Base-by-base conservation (phyloP, 495 filamentous ascomycete genomes). In the Glutinoglossum americanum region DNA sequence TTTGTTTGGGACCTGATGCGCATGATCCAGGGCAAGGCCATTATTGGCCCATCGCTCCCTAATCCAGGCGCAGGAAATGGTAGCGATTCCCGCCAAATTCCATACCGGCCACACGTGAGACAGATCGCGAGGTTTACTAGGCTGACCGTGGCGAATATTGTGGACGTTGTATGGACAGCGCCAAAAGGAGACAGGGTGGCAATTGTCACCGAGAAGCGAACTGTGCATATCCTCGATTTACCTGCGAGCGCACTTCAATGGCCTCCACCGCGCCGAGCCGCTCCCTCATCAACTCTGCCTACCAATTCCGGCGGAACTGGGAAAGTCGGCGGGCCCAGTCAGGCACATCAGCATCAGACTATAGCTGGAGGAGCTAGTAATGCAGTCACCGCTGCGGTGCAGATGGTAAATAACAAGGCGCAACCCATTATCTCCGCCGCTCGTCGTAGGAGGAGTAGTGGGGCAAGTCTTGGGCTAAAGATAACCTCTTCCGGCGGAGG, bases 1-100 rank as follows among this genome's bases (percentile, higher is more conserved):
- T 85, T 84, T 59, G 80, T 96, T 1, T 98, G 92, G 92, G 87
- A 95, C 69, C 70, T 96, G 55, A 84, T 90, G 80, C 84, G 85
- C 23, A 76, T 80, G 73, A 74, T 11, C 65, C 73, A 60, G 61
- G 80, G 56, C 73, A 76, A 66, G 64, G 59, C 19, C 17, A 17
- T 51, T 39, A 57, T 60, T 28, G 25, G 27, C 19, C 23, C 60
- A 23, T 55, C 39, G 47, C 27, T 48, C 48, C 17, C 30, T 17
- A 23, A 53, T 66, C 70, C 39, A 66, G 57, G 57, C 25, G 62
- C 49, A 57, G 56, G 55, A 37, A 51, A 21, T 28, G 55, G 53
- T 28, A 61, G 55, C 3, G 56, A 72, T 3, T 66, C 70, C 53
- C 59, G 63, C 23, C 56, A 30, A 17, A 57, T 60, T 19, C 37